phyloP scores from a whole-genome alignment of 331 rosid species.

The Quercus lobata region DNA sequence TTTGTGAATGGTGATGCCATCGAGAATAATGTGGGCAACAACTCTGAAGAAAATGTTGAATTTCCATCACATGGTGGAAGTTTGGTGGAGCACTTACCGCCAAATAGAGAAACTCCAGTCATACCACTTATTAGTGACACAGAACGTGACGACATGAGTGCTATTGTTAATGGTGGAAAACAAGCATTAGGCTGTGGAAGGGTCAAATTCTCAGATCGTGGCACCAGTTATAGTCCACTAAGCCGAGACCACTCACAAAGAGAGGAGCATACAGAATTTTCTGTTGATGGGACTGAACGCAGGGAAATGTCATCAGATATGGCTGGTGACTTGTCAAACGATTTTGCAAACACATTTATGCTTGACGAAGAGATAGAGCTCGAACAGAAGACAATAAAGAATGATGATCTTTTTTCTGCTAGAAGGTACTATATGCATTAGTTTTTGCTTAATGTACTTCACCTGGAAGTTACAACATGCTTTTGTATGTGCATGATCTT shows the following conservation, averaged over 20 bases:
- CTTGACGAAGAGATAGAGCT: constrained; percentile 94
- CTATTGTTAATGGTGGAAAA: constrained; percentile 26
- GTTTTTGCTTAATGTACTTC: constrained; percentile 25
- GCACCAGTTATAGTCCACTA: constrained; percentile 11
- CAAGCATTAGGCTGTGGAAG: constrained; percentile 14
- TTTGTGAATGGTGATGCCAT: constrained; percentile 27
- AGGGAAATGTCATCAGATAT: constrained; percentile 31
- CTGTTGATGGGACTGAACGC: constrained; percentile 35
- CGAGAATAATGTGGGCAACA: constrained; percentile 28
- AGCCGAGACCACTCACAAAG: constrained; percentile 27
- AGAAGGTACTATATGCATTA: constrained; percentile 47
- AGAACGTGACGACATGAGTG: constrained; percentile 25
- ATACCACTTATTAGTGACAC: constrained; percentile 4
- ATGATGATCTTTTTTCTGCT: constrained; percentile 39
- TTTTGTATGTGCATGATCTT: not conserved
- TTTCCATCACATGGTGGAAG: constrained; percentile 23
- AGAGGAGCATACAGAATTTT: constrained; percentile 10
- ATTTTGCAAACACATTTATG: constrained; percentile 87
- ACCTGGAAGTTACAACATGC: constrained; percentile 44
- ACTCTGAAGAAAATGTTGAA: constrained; percentile 31
- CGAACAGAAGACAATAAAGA: constrained; percentile 59
- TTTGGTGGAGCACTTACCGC: constrained; percentile 18
- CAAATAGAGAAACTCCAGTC: constrained; percentile 26
- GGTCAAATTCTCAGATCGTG: constrained; percentile 22
- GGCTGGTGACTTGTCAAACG: constrained; percentile 52